Conservation (phyloP, 2,329 filamentous ascomycete genomes). For the Coniochaeta sp. region DNA sequence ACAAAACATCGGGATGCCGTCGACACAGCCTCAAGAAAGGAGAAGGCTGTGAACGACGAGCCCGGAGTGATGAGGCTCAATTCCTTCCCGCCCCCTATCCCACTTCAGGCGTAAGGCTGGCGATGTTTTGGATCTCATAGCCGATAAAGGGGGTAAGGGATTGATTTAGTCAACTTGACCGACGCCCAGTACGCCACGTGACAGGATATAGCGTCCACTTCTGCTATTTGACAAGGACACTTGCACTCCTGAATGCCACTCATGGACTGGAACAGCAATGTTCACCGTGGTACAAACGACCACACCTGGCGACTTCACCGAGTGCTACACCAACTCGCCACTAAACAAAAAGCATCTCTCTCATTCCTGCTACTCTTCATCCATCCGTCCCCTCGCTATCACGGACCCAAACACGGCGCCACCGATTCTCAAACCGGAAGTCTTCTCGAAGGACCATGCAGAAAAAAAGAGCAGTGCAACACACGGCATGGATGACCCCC, state of each 20-base stretch:
- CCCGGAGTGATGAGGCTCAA: constrained; percentile 4
- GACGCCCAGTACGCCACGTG: too few species aligned
- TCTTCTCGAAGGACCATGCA: constrained; percentile 2
- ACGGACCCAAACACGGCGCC: background rate
- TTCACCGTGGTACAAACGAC: too few species aligned
- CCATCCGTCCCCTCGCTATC: background rate
- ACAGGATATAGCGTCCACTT: too few species aligned
- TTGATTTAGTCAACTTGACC: too few species aligned
- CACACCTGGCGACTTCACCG: too few species aligned
- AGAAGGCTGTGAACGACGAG: too few species aligned
- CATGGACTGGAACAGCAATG: too few species aligned
- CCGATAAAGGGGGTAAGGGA: constrained; percentile 5
- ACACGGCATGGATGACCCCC: background rate
- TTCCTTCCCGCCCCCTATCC: constrained; percentile 2
- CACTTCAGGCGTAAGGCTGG: constrained; percentile 3
- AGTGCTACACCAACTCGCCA: too few species aligned
- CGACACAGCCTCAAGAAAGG: background rate
- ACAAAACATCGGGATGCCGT: background rate
- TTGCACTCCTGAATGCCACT: too few species aligned
- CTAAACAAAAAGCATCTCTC: background rate
- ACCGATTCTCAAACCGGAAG: background rate
- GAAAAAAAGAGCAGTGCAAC: background rate
- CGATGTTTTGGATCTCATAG: constrained; percentile 4
- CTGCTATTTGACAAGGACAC: too few species aligned
- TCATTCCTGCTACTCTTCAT: too few species aligned